Evolutionary conservation across 306 rosid species (phyloP).

Genomic region (Pterocarpus santalinus): DNA sequence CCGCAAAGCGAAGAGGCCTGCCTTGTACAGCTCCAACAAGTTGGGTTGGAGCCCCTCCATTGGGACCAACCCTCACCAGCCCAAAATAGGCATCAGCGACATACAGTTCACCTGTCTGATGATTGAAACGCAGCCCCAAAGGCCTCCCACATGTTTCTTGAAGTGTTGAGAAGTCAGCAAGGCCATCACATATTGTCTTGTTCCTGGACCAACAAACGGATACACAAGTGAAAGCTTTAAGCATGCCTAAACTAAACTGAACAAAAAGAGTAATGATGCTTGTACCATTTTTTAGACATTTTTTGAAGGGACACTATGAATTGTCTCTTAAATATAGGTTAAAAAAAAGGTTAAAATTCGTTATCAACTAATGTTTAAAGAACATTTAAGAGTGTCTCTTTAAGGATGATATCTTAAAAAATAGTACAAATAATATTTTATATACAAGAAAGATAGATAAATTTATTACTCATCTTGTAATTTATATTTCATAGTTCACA

Average conservation of each 20-base stretch:
- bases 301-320: too few relatives aligned
- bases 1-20: slow-evolving; percentile 31
- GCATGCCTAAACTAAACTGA: slow-evolving; percentile 17
- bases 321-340: too few relatives aligned
- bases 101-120: slow-evolving; percentile 44
- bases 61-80: slow-evolving; percentile 40
- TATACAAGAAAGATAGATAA: too few relatives aligned
- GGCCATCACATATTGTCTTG: slow-evolving; percentile 57
- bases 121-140: slow-evolving; percentile 56
- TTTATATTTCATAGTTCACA: too few relatives aligned
- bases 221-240: neutral
- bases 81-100: slow-evolving; percentile 62
- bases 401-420: too few relatives aligned
- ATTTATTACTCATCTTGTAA: too few relatives aligned
- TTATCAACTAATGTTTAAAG: too few relatives aligned
- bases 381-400: too few relatives aligned
- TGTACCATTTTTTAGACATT: too few relatives aligned
- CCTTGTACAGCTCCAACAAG: neutral
- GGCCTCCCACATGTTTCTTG: slow-evolving; percentile 68
- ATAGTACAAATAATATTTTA: too few relatives aligned
- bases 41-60: slow-evolving; percentile 48
- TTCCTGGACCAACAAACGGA: slow-evolving; percentile 45
- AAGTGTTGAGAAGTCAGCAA: slow-evolving; percentile 50
- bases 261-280: too few relatives aligned
- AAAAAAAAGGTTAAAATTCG: too few relatives aligned